Conservation (phyloP, 805 yeast genomes). For the Wickerhamiella kazuoi region DNA sequence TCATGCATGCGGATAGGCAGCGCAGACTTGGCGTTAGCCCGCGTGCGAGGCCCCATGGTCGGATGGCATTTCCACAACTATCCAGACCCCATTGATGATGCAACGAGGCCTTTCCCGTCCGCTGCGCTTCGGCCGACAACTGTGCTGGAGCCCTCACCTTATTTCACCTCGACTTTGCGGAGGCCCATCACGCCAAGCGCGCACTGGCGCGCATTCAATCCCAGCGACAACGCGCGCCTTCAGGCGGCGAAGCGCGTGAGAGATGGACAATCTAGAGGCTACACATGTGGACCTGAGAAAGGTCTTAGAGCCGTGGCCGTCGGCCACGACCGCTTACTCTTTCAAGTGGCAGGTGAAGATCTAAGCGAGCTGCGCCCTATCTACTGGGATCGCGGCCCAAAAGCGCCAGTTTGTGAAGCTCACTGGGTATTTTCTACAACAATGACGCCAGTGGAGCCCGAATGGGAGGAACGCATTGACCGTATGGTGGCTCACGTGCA, state of each 20-base stretch:
- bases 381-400: conserved; percentile 22
- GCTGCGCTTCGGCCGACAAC: neutral
- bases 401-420: conserved; percentile 20
- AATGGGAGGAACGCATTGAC: conserved; percentile 15
- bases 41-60: too few species aligned
- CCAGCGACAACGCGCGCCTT: conserved; percentile 18
- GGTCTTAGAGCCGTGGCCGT: too few species aligned
- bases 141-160: neutral
- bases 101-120: neutral
- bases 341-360: conserved; percentile 11
- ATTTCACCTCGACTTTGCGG: neutral
- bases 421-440: conserved; percentile 24
- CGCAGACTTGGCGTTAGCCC: too few species aligned
- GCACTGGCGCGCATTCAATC: conserved; percentile 24
- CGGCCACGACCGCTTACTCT: conserved; percentile 18
- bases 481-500: conserved; percentile 11
- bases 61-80: conserved; percentile 14
- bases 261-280: conserved; percentile 4
- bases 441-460: conserved; percentile 20
- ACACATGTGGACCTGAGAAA: too few species aligned
- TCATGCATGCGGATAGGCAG: too few species aligned
- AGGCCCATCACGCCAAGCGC: conserved; percentile 5
- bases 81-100: conserved; percentile 12
- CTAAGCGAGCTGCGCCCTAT: conserved; percentile 22
- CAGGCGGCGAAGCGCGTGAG: neutral